Conservation (phyloP, 2,329 filamentous ascomycete genomes). For the Penicillium digitatum region DNA sequence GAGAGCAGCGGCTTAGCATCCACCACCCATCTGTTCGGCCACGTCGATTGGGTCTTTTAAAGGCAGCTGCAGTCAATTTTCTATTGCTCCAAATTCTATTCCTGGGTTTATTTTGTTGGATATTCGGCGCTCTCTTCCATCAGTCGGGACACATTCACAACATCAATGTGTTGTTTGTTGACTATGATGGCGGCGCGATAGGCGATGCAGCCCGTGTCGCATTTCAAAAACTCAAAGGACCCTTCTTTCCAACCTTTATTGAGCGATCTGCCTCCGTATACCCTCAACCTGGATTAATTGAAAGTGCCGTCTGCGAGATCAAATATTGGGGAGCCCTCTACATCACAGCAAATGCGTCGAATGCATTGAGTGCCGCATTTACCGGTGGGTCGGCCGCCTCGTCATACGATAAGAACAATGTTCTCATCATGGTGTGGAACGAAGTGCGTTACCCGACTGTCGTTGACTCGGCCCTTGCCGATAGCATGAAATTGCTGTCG, state of each 20-base stretch:
- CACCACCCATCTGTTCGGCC: slow-evolving; percentile 17
- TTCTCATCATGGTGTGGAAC: slow-evolving; percentile 46
- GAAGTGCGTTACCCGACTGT: slow-evolving; percentile 44
- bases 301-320: slow-evolving; percentile 31
- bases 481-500: slow-evolving; percentile 33
- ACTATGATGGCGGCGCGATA: slow-evolving; percentile 39
- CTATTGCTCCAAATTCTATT: slow-evolving; percentile 38
- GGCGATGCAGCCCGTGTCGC: slow-evolving; percentile 32
- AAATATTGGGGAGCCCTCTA: slow-evolving; percentile 39
- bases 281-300: slow-evolving; percentile 18
- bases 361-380: slow-evolving; percentile 36
- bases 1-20: slow-evolving; percentile 16
- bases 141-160: slow-evolving; percentile 32
- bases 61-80: slow-evolving; percentile 26
- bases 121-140: slow-evolving; percentile 39
- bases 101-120: slow-evolving; percentile 34
- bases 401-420: slow-evolving; percentile 35
- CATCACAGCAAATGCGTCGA: slow-evolving; percentile 35
- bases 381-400: slow-evolving; percentile 30
- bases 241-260: slow-evolving; percentile 31
- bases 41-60: slow-evolving; percentile 18
- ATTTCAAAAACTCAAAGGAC: slow-evolving; percentile 28
- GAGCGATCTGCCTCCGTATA: slow-evolving; percentile 20
- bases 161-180: slow-evolving; percentile 36
- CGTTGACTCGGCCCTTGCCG: slow-evolving; percentile 34